Percentiles rank a stretch among this genome's conserved stretches.
phyloP scores from a whole-genome alignment of 192 early-diverging fungal genomes.

The Gonapodya prolifera region DNA sequence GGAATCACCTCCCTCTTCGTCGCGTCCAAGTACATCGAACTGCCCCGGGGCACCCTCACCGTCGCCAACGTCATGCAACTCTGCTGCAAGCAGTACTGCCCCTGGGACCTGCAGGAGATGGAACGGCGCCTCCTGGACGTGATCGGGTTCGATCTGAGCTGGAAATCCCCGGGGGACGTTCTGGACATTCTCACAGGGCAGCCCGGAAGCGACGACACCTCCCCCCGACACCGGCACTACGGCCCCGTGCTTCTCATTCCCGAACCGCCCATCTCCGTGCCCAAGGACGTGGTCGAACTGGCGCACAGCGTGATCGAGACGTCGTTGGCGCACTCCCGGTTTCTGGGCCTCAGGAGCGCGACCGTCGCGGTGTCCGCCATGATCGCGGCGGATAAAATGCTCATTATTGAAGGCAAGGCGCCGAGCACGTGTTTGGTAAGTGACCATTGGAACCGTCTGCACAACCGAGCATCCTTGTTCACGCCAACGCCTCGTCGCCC shows the following conservation, averaged over 20 bases:
- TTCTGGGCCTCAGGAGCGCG: neutral
- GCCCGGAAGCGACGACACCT: neutral
- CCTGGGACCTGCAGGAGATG: constrained; percentile 27
- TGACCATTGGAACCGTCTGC: neutral
- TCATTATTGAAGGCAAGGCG: neutral
- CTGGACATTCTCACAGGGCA: constrained; percentile 9
- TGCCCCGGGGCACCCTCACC: constrained; percentile 38
- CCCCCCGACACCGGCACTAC: neutral
- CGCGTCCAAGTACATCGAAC: constrained; percentile 46
- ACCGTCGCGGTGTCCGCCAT: neutral
- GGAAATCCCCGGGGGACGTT: constrained; percentile 32
- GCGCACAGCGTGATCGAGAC: neutral
- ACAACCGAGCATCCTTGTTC: neutral
- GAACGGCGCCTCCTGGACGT: constrained; percentile 29
- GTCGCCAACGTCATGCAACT: constrained; percentile 28
- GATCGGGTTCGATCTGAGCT: constrained; percentile 29
- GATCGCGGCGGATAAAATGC: neutral
- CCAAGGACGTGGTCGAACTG: neutral
- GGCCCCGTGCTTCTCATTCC: neutral
- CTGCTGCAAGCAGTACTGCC: constrained; percentile 19
- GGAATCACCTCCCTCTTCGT: constrained; percentile 43
- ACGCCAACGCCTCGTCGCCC: neutral
- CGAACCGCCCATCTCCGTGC: neutral
- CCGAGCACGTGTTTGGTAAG: neutral
- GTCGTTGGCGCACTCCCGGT: neutral